Evolutionary conservation across 306 rosid species (phyloP).

Genomic region (Calophaca sinica): DNA sequence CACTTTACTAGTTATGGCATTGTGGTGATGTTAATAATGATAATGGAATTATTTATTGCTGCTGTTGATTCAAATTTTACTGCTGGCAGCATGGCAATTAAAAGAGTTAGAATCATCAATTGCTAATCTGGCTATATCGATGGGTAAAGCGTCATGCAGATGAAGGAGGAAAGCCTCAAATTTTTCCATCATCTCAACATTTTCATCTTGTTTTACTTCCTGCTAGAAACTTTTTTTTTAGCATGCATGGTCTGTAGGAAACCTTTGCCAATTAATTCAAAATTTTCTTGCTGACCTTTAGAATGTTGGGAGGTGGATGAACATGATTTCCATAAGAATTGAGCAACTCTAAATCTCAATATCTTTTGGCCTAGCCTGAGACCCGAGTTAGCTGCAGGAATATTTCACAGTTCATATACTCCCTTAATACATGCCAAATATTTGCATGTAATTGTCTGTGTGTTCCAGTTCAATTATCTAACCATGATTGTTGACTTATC

Average conservation of each 20-base stretch:
- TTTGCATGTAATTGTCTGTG: conserved; percentile 18
- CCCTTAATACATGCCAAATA: conserved; percentile 11
- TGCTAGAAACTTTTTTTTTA: conserved; percentile 15
- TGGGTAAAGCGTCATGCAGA: conserved; percentile 23
- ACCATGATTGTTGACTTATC: conserved; percentile 39
- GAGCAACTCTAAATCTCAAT: background rate
- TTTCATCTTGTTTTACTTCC: conserved; percentile 30
- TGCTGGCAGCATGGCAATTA: conserved; percentile 1
- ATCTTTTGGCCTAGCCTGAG: background rate
- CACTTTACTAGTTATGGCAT: conserved; percentile 32
- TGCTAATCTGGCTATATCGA: conserved; percentile 5
- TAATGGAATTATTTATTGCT: conserved; percentile 27
- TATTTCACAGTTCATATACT: conserved; percentile 25
- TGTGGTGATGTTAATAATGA: conserved; percentile 31
- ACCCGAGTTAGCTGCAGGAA: conserved; percentile 25
- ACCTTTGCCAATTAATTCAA: conserved; percentile 7
- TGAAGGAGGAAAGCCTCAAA: background rate
- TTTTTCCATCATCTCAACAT: background rate
- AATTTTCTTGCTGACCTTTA: conserved; percentile 16
- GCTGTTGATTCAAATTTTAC: conserved; percentile 32
- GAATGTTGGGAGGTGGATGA: conserved; percentile 39
- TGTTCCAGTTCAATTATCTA: conserved; percentile 42
- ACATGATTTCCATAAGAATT: conserved; percentile 25
- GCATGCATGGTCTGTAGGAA: conserved; percentile 23
- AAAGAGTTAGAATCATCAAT: conserved; percentile 24